Percentiles rank a stretch among this genome's conserved stretches.
phyloP scores from a whole-genome alignment of 306 rosid species.

The Corylus avellana region DNA sequence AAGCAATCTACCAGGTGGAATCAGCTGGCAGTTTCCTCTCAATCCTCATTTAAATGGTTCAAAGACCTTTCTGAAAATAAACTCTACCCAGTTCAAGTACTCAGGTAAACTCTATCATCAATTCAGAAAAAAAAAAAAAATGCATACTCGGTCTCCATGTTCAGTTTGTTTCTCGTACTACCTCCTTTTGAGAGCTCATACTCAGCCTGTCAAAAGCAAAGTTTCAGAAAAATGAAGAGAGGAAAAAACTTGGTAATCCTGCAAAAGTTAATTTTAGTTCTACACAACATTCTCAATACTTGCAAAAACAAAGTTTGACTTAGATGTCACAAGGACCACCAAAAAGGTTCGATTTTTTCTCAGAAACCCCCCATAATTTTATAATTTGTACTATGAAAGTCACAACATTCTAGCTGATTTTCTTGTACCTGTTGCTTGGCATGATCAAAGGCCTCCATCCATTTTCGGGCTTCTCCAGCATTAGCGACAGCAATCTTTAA shows the following conservation, averaged over 20 bases:
- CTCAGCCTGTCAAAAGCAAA: constrained; percentile 64
- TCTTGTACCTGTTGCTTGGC: constrained; percentile 84
- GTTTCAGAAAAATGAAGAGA: constrained; percentile 23
- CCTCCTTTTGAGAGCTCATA: constrained; percentile 57
- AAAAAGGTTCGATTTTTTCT: neutral
- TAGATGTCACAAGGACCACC: neutral
- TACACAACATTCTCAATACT: neutral
- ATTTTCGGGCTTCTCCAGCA: constrained; percentile 67
- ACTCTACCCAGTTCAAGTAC: neutral
- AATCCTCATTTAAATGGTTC: neutral
- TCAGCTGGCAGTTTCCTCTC: constrained; percentile 3
- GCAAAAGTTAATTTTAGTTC: constrained; percentile 8
- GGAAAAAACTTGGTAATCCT: constrained; percentile 14
- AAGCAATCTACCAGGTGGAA: neutral
- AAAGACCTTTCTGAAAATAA: constrained; percentile 6
- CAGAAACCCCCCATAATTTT: neutral
- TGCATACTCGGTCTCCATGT: constrained; percentile 71
- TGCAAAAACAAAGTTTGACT: neutral
- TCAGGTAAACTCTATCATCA: constrained; percentile 14
- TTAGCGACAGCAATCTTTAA: constrained; percentile 81
- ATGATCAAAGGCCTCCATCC: constrained; percentile 93
- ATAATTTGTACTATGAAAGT: neutral
- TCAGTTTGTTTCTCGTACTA: constrained; percentile 61
- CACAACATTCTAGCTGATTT: constrained; percentile 15
- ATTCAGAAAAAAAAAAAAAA: constrained; percentile 12